These are phyloP conservation scores for Turritis glabra DNA, from an alignment of 345 rosid species.

Conservation along the genomic window DNA sequence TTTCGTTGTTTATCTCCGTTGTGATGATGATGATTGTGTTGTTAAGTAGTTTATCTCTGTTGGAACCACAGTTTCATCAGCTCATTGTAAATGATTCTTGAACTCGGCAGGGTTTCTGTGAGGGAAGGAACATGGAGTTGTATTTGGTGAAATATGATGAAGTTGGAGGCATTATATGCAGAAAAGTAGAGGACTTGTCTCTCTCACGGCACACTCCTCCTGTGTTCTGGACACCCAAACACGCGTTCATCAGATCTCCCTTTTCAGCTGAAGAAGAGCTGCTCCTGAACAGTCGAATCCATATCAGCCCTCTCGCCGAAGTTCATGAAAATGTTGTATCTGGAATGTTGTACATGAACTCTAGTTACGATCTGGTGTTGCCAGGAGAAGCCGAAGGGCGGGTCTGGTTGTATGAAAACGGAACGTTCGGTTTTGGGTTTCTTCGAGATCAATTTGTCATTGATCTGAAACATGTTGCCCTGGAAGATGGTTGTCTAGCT, in stretches of 20 bases:
- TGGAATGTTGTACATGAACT: slow-evolving; percentile 58
- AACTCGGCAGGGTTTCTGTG: slow-evolving; percentile 67
- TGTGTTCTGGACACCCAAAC: slow-evolving; percentile 75
- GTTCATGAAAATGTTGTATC: slow-evolving; percentile 46
- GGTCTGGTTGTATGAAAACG: slow-evolving; percentile 77
- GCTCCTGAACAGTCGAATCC: slow-evolving; percentile 54
- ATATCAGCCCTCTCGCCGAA: slow-evolving; percentile 41
- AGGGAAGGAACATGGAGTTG: slow-evolving; percentile 64
- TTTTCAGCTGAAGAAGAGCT: slow-evolving; percentile 58
- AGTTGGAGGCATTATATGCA: slow-evolving; percentile 69
- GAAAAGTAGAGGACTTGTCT: slow-evolving; percentile 60
- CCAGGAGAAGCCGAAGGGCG: slow-evolving; percentile 65
- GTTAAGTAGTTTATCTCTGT: not conserved
- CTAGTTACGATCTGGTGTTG: slow-evolving; percentile 54
- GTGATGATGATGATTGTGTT: slow-evolving; percentile 13
- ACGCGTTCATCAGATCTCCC: slow-evolving; percentile 46
- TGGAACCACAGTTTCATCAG: not conserved
- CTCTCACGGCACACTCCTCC: slow-evolving; percentile 51
- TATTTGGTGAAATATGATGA: slow-evolving; percentile 79
- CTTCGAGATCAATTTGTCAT: slow-evolving; percentile 60
- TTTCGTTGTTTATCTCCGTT: not conserved
- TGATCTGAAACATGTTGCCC: slow-evolving; percentile 64
- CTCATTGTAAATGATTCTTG: slow-evolving; percentile 13
- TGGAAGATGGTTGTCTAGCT: slow-evolving; percentile 56
- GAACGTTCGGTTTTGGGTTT: slow-evolving; percentile 82